Base-by-base conservation (phyloP, 2,329 filamentous ascomycete species). In the Fusarium haematococcum region DNA sequence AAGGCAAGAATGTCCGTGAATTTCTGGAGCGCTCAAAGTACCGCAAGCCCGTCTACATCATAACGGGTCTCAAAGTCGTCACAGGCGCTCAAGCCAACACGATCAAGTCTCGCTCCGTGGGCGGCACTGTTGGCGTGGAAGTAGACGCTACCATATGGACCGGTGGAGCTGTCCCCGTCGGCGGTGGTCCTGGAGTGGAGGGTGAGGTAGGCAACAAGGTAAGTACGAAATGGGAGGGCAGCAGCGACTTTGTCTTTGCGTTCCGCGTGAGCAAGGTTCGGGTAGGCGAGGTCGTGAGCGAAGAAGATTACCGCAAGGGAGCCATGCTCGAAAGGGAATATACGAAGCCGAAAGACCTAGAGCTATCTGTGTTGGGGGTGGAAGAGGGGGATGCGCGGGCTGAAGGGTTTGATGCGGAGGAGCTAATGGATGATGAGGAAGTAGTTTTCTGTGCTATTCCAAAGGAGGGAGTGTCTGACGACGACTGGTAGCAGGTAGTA, bases 161-260 rank as follows among this genome's bases (percentile, higher is more conserved):
- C 18, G 66, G 25, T 1, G 63, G 63, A 13, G 10, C 25, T 16
- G 54, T 61, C 0, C 61, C 63, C 1, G 16, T 65, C 1, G 52
- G 52, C 0, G 43, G 57, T 10, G 57, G 52, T 2, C 64, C 61
- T 1, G 63, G 69, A 1, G 20, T 70, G 0, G 45, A 37, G 8
- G 13, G 14, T 0, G 37, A 33, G 23, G 16, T 23, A 3, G 45
- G 30, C 0, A 65, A 27, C 5, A 64, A 25, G 5, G 3, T 13
- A 2, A n/a, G 33, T 3, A 69, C 39, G 3, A 52, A 20, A 5
- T 69, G 65, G 68, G 43, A 71, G 63, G 65, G 56, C 0, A 65
- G 64, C 13, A 68, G 60, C 23, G 60, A 70, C 13, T 71, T 73
- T 65, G 61, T 68, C 0, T 73, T 73, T 60, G 70, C 65, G 6